phyloP scores from a whole-genome alignment of 2,329 filamentous ascomycete genomes.

The Neurospora sp. region DNA sequence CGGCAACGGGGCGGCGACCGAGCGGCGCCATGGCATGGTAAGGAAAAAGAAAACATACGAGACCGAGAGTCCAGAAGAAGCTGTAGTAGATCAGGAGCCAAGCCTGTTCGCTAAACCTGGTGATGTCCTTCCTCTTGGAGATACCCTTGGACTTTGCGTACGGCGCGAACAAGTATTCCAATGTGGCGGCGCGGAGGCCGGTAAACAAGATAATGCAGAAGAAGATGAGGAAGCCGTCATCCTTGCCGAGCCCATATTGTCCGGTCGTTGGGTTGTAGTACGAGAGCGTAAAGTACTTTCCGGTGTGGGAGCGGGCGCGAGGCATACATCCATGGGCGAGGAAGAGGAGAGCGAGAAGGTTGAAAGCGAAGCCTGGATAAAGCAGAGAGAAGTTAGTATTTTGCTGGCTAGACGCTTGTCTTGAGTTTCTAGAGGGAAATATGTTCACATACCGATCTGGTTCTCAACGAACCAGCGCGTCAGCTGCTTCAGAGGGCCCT shows the following conservation, averaged over 20 bases:
- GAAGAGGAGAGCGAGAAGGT: slow-evolving; percentile 72
- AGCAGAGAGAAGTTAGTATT: slow-evolving; percentile 3
- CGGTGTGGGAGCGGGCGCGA: slow-evolving; percentile 65
- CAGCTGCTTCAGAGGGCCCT: slow-evolving; percentile 49
- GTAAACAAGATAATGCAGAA: slow-evolving; percentile 81
- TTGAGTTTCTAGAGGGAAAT: not conserved
- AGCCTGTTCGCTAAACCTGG: slow-evolving; percentile 86
- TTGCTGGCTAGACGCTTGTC: slow-evolving; percentile 13
- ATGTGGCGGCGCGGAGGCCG: slow-evolving; percentile 68
- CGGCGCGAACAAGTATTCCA: slow-evolving; percentile 81
- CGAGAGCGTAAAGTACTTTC: slow-evolving; percentile 78
- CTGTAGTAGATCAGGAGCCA: slow-evolving; percentile 82
- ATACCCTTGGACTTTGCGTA: slow-evolving; percentile 65
- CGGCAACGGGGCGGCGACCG: not conserved
- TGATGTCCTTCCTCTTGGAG: slow-evolving; percentile 61
- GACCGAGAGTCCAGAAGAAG: slow-evolving; percentile 71
- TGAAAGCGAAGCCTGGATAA: slow-evolving; percentile 65
- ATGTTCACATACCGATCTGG: slow-evolving; percentile 57
- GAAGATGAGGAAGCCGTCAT: slow-evolving; percentile 68
- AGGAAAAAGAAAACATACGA: slow-evolving; percentile 46
- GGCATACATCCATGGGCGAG: slow-evolving; percentile 78
- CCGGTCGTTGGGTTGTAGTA: slow-evolving; percentile 64
- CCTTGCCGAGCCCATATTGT: slow-evolving; percentile 64
- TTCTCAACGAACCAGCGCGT: slow-evolving; percentile 66
- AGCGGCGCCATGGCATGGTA: not conserved